phyloP scores from a whole-genome alignment of 768 basidiomycete species.

The Leccinum variicolor region DNA sequence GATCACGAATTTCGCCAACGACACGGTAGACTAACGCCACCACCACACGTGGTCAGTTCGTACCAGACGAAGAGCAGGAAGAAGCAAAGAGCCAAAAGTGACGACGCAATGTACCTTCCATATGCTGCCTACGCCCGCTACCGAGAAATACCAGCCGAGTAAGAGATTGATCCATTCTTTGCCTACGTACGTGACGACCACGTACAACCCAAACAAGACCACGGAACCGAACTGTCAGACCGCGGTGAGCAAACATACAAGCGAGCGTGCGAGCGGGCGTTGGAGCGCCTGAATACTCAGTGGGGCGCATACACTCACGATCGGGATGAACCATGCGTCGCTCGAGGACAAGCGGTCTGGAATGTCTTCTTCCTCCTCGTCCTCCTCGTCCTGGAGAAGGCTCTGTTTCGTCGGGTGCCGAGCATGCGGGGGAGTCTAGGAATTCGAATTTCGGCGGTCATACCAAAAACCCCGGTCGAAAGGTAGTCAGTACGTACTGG shows the following conservation, averaged over 20 bases:
- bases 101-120: conserved; percentile 49
- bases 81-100: background rate
- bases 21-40: conserved; percentile 44
- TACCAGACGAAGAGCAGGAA: background rate
- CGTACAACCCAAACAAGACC: conserved; percentile 64
- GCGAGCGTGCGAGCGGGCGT: background rate
- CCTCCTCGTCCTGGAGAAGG: conserved; percentile 42
- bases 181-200: conserved; percentile 71
- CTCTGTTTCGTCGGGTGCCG: background rate
- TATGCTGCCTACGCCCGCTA: conserved; percentile 62
- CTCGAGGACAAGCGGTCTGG: conserved; percentile 56
- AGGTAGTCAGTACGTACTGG: conserved; percentile 43
- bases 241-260: background rate
- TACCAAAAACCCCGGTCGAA: background rate
- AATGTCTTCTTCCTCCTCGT: conserved; percentile 51
- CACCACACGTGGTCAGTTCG: background rate
- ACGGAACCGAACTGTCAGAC: conserved; percentile 61
- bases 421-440: conserved; percentile 7
- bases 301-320: conserved; percentile 46
- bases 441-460: background rate
- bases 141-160: conserved; percentile 70
- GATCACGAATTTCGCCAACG: conserved; percentile 45
- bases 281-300: background rate
- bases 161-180: conserved; percentile 82
- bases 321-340: conserved; percentile 75